phyloP scores from a whole-genome alignment of 495 filamentous ascomycete genomes.

The Penicillium cataractarum region DNA sequence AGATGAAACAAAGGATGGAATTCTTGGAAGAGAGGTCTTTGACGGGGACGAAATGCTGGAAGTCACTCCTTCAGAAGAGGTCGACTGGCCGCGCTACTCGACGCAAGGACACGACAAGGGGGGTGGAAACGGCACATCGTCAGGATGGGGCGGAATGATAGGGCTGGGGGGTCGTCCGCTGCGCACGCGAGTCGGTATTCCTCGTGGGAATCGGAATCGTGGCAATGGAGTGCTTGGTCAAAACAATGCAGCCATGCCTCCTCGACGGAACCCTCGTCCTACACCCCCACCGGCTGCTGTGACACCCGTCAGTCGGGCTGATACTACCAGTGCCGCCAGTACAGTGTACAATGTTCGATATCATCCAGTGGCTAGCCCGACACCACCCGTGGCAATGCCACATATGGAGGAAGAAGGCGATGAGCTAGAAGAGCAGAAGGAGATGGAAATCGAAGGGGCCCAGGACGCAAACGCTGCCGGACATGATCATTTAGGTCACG shows the following conservation, averaged over 20 bases:
- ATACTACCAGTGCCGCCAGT: constrained; percentile 75
- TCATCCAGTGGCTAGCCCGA: constrained; percentile 73
- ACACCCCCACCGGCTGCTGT: constrained; percentile 65
- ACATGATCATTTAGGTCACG: constrained; percentile 18
- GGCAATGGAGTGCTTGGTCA: constrained; percentile 20
- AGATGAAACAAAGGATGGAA: constrained; percentile 94
- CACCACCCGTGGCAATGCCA: constrained; percentile 51
- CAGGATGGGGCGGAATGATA: constrained; percentile 49
- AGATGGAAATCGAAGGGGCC: constrained; percentile 24
- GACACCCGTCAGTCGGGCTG: constrained; percentile 76
- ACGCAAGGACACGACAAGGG: constrained; percentile 42
- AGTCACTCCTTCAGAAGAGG: constrained; percentile 63
- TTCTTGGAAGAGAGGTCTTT: constrained; percentile 91
- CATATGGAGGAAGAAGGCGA: constrained; percentile 46
- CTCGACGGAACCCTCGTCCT: constrained; percentile 49
- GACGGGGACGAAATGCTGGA: constrained; percentile 97
- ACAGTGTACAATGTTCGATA: constrained; percentile 86
- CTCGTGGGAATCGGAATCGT: constrained; percentile 31
- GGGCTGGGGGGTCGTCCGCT: constrained; percentile 44
- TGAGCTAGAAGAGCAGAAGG: constrained; percentile 38
- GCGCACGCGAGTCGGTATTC: constrained; percentile 38
- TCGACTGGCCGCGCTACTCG: constrained; percentile 53
- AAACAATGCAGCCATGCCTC: constrained; percentile 21
- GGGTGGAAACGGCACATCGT: constrained; percentile 42
- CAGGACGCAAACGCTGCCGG: constrained; percentile 16